Base-by-base conservation (phyloP, 495 filamentous ascomycete genomes). In the Penicillium waksmanii region DNA sequence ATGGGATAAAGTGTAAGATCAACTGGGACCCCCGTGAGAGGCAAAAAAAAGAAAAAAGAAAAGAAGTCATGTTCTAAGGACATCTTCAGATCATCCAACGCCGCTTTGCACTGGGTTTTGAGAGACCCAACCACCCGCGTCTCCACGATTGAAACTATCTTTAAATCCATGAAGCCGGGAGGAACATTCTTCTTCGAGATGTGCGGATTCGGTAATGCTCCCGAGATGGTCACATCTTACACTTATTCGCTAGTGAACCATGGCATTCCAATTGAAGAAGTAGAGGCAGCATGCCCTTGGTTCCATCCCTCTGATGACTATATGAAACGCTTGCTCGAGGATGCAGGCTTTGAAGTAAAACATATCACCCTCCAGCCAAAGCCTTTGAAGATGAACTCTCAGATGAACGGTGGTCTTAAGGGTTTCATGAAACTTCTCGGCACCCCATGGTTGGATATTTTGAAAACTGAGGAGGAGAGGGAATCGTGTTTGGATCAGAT, bases 101-200 rank as follows among this genome's bases (percentile, higher is more conserved):
- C 90, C 0, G 90, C 90, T 0, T 71, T 93, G 42, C 89, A 93
- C 73, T 94, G 90, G 90, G 87, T 94, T 65, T 78, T 93, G 19
- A 70, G 78, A 0, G 73, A 79, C 40, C 57, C 73, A 3, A 43
- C 61, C 0, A 77, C 73, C 0, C 70, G 78, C 55, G 17, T 67
- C 55, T 54, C 69, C 40, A 67, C 75, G 42, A 57, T 93, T 61
- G 60, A 57, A 3, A 81, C 73, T 11, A 76, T 82, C 4, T 69
- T 44, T 3, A 21, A 21, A 44, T 44, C 42, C 42, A 44, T 44
- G 42, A 44, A 44, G 12, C 82, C 85, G 0, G 80, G 80, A 9
- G 90, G 89, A 0, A 58, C 50, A 0, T 86, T 92, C 52, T 83
- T 84, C 8, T 91, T 91, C 59, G 90, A 93, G 64, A 85, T 88